phyloP scores from a whole-genome alignment of 208 protist genomes.

The Naegleria lovaniensis region DNA sequence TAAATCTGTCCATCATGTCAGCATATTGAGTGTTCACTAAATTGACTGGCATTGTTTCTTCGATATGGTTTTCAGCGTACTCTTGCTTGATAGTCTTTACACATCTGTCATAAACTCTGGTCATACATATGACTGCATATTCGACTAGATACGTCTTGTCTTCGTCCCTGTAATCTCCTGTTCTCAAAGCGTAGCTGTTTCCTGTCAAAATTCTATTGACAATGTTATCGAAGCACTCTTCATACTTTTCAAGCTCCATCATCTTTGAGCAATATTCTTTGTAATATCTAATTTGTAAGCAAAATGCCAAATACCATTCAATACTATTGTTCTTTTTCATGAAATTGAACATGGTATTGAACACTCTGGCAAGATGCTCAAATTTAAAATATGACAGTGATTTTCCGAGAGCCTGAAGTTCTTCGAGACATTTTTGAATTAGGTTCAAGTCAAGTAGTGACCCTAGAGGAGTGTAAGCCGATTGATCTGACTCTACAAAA shows the following conservation, averaged over 20 bases:
- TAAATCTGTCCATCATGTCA: background rate
- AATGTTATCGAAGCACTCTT: conserved; percentile 11
- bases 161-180: background rate
- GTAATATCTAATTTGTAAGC: conserved; percentile 21
- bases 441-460: background rate
- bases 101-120: background rate
- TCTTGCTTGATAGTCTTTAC: background rate
- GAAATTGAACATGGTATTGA: background rate
- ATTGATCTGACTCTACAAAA: background rate
- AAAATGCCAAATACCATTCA: conserved; percentile 8
- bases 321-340: conserved; percentile 17
- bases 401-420: conserved; percentile 1
- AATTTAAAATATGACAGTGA: conserved; percentile 9
- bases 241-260: background rate
- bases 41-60: background rate
- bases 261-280: conserved; percentile 19
- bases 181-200: background rate
- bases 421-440: background rate
- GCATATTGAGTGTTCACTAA: background rate
- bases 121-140: background rate
- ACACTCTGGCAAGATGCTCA: background rate
- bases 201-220: background rate
- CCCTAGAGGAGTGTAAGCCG: background rate
- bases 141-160: conserved; percentile 21
- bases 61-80: background rate